Evolutionary conservation across 1,284 basidiomycete species (phyloP).

Genomic region (Marasmius tenuissimus): DNA sequence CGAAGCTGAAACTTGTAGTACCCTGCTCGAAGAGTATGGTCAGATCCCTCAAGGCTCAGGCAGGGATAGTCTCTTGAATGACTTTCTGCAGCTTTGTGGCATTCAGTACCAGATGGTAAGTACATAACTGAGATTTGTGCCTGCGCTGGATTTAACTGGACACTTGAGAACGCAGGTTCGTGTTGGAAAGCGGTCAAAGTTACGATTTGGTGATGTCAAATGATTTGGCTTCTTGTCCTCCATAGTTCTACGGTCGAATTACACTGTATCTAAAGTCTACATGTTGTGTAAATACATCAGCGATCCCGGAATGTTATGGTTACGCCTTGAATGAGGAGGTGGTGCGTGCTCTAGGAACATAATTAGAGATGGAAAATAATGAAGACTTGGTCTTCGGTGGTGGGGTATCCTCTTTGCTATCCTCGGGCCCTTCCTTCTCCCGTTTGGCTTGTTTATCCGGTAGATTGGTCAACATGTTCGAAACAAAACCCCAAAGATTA

Average conservation of each 20-base stretch:
- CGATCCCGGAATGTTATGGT: too few species aligned
- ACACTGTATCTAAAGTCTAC: too few species aligned
- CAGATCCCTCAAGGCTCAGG: constrained; percentile 16
- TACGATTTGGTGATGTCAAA: too few species aligned
- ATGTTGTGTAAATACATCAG: too few species aligned
- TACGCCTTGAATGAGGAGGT: too few species aligned
- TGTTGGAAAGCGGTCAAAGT: too few species aligned
- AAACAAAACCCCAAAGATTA: constrained; percentile 65
- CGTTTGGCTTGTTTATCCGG: constrained; percentile 1
- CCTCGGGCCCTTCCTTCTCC: background rate
- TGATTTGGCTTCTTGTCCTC: too few species aligned
- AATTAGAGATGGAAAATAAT: too few species aligned
- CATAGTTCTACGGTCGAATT: too few species aligned
- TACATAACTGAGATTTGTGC: background rate
- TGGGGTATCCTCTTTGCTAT: background rate
- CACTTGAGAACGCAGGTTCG: too few species aligned
- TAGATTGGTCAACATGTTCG: constrained; percentile 53
- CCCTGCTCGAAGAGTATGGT: constrained; percentile 45
- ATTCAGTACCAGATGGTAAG: constrained; percentile 43
- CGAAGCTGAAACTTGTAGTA: constrained; percentile 33
- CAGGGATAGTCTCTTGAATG: constrained; percentile 46
- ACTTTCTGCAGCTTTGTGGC: constrained; percentile 52
- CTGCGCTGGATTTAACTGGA: background rate
- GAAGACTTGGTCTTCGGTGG: background rate
- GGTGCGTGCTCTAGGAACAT: too few species aligned